Conservation (phyloP, 805 yeast genomes). For the Lipomyces oligophaga region DNA sequence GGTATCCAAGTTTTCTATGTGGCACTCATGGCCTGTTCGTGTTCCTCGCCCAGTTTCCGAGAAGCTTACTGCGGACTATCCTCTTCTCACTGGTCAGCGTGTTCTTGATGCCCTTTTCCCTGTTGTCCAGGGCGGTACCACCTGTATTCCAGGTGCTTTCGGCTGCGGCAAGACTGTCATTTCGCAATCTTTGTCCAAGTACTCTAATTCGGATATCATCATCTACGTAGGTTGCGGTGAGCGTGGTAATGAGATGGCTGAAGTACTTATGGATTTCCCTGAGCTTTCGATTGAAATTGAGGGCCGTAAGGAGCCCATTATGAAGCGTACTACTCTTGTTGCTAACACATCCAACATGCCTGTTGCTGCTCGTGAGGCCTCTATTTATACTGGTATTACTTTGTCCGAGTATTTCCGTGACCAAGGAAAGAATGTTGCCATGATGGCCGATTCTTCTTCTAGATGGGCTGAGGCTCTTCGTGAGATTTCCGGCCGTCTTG, state of each 20-base stretch:
- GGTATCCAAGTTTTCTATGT: slow-evolving; percentile 78
- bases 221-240: slow-evolving; percentile 96
- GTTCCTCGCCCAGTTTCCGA: slow-evolving; percentile 98
- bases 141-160: slow-evolving; percentile 99
- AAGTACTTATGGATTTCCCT: slow-evolving; percentile 99
- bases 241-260: slow-evolving; percentile 99
- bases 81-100: slow-evolving; percentile 97
- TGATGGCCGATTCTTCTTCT: slow-evolving; percentile 99
- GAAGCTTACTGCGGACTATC: slow-evolving; percentile 88
- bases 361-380: slow-evolving; percentile 99
- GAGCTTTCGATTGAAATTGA: slow-evolving; percentile 85
- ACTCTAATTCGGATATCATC: slow-evolving; percentile 94
- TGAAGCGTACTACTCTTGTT: slow-evolving; percentile 98
- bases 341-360: slow-evolving; percentile 99
- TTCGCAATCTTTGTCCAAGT: slow-evolving; percentile 94
- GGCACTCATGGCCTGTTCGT: slow-evolving; percentile 99
- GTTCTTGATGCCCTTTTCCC: slow-evolving; percentile 97
- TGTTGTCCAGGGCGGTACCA: slow-evolving; percentile 99
- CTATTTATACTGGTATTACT: slow-evolving; percentile 98
- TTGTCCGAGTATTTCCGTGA: slow-evolving; percentile 99
- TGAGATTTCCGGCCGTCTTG: slow-evolving; percentile 99
- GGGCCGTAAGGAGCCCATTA: slow-evolving; percentile 96
- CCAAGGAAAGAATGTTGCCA: slow-evolving; percentile 97
- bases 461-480: slow-evolving; percentile 99
- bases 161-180: slow-evolving; percentile 99